A percentile compares a stretch with the other conserved stretches of the same genome.
Conservation (phyloP, 2,329 filamentous ascomycete species). For the Apiospora koreana region DNA sequence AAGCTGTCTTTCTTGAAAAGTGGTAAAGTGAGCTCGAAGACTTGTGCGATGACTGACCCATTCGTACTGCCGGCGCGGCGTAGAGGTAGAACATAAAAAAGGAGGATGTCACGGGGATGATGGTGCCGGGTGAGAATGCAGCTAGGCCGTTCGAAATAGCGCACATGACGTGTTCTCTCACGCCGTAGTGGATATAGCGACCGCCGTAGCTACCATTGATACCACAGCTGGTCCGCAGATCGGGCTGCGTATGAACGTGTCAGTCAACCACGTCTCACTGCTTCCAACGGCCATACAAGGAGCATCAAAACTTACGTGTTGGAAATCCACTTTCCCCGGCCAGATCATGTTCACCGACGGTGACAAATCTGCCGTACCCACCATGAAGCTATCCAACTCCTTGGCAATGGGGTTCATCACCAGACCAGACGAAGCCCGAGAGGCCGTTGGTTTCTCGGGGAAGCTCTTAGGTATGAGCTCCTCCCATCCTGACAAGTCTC, state of each 20-base stretch:
- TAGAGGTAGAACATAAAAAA: constrained; percentile 61
- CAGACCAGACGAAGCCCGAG: constrained; percentile 47
- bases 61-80: constrained; percentile 52
- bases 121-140: constrained; percentile 50
- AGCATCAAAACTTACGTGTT: constrained; percentile 38
- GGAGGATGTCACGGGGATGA: constrained; percentile 53
- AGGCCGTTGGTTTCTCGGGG: constrained; percentile 49
- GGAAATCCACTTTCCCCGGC: constrained; percentile 51
- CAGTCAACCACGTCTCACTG: too few relatives aligned
- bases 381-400: constrained; percentile 42
- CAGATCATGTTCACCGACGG: constrained; percentile 52
- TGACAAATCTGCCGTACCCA: constrained; percentile 48
- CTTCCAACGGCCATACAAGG: not conserved
- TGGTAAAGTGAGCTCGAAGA: not conserved
- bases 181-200: constrained; percentile 48
- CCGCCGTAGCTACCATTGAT: constrained; percentile 18
- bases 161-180: constrained; percentile 64
- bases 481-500: constrained; percentile 50
- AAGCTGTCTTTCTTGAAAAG: too few relatives aligned
- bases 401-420: constrained; percentile 50
- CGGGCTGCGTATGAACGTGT: constrained; percentile 17
- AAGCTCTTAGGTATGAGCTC: constrained; percentile 50
- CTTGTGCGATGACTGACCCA: constrained; percentile 34
- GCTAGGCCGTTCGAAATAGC: constrained; percentile 60
- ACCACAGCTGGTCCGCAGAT: constrained; percentile 22